Percentiles rank a stretch among this genome's conserved stretches.
phyloP scores from a whole-genome alignment of 2,329 filamentous ascomycete species.

The Penicillium brevicompactum region DNA sequence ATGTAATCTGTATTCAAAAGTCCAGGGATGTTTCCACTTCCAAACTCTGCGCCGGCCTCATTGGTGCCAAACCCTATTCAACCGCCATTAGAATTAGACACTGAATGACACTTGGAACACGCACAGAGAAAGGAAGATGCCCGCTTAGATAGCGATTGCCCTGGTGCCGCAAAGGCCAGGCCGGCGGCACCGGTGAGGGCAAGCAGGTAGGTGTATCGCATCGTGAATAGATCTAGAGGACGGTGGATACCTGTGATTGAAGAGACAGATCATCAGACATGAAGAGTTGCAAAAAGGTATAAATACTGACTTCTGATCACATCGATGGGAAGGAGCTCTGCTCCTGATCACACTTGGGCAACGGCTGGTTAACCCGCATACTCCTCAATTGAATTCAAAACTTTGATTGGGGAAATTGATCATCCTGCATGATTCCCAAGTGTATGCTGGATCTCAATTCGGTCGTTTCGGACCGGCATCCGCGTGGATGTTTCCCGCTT shows the following conservation, averaged over 20 bases:
- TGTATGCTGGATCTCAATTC: not conserved
- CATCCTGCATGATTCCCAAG: not conserved
- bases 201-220: constrained; percentile 1
- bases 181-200: not conserved
- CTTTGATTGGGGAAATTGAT: too few relatives aligned
- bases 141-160: not conserved
- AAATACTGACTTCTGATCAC: not conserved
- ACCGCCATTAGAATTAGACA: not conserved
- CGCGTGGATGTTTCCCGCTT: not conserved
- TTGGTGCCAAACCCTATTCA: constrained; percentile 27
- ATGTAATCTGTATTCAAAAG: constrained; percentile 23
- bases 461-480: not conserved
- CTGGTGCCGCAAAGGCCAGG: not conserved
- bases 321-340: not conserved
- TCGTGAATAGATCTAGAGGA: not conserved
- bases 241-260: not conserved
- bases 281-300: not conserved
- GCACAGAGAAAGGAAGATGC: constrained; percentile 4
- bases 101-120: not conserved
- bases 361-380: too few relatives aligned
- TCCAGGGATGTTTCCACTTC: constrained; percentile 14
- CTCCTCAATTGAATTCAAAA: too few relatives aligned
- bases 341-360: not conserved
- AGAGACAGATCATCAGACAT: too few relatives aligned
- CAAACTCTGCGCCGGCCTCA: constrained; percentile 21